Conservation (phyloP, 2,329 filamentous ascomycete genomes). For the Sclerotinia sclerotiorum region DNA sequence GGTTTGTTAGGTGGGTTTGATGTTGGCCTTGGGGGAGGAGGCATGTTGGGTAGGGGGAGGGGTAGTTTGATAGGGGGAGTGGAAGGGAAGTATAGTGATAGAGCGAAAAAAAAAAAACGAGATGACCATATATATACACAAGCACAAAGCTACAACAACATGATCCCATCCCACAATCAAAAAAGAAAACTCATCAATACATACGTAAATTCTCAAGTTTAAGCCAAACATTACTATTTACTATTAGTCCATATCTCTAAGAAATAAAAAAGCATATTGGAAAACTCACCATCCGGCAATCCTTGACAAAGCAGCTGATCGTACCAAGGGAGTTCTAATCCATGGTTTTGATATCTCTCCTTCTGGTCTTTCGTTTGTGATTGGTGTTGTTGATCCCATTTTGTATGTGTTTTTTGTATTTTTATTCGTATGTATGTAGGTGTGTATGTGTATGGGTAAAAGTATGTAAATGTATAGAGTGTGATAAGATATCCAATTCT, state of each 20-base stretch:
- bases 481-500: too few relatives aligned
- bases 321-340: constrained; percentile 34
- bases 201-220: constrained; percentile 65
- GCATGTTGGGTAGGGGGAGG: too few relatives aligned
- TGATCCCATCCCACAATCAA: not conserved
- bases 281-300: constrained; percentile 35
- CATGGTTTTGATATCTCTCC: constrained; percentile 27
- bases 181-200: not conserved
- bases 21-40: not conserved
- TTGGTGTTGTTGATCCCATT: constrained; percentile 16
- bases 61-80: too few relatives aligned
- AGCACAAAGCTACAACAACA: not conserved
- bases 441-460: not conserved
- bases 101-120: not conserved
- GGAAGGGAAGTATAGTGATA: not conserved
- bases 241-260: constrained; percentile 5
- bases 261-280: not conserved
- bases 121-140: constrained; percentile 52
- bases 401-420: not conserved
- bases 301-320: constrained; percentile 33
- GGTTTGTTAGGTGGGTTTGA: constrained; percentile 15
- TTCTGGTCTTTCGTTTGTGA: not conserved
- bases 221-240: constrained; percentile 62
- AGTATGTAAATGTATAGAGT: too few relatives aligned
- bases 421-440: not conserved